phyloP scores from a whole-genome alignment of 2,329 filamentous ascomycete genomes.

The Dactylella cylindrospora region DNA sequence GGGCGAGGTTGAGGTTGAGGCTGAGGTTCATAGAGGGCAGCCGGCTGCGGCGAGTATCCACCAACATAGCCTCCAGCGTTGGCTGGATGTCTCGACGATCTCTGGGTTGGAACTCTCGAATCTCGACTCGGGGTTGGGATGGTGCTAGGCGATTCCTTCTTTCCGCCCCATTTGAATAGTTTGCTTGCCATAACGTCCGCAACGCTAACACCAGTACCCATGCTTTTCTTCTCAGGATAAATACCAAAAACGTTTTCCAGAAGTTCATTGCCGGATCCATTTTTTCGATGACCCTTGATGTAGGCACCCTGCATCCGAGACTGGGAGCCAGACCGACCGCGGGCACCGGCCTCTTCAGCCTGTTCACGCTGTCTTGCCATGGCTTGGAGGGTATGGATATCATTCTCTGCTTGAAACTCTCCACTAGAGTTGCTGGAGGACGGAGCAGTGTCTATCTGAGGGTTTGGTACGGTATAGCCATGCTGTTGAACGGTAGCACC shows the following conservation, averaged over 20 bases:
- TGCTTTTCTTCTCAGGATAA: slow-evolving; percentile 43
- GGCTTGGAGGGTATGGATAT: slow-evolving; percentile 21
- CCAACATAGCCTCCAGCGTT: slow-evolving; percentile 29
- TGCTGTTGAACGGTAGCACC: slow-evolving; percentile 1
- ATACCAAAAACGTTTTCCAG: slow-evolving; percentile 42
- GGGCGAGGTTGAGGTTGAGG: slow-evolving; percentile 18
- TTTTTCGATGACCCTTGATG: slow-evolving; percentile 23
- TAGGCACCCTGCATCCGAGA: slow-evolving; percentile 28
- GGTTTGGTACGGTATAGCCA: slow-evolving; percentile 5
- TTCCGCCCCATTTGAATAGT: slow-evolving; percentile 43
- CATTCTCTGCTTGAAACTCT: slow-evolving; percentile 26
- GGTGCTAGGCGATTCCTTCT: slow-evolving; percentile 36
- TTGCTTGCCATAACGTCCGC: slow-evolving; percentile 42
- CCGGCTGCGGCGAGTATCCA: slow-evolving; percentile 12
- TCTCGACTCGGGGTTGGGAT: slow-evolving; percentile 36
- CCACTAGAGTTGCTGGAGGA: slow-evolving; percentile 38
- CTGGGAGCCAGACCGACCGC: slow-evolving; percentile 37
- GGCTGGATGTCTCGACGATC: slow-evolving; percentile 20
- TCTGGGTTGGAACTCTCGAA: neutral
- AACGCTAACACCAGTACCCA: slow-evolving; percentile 39
- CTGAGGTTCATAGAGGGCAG: slow-evolving; percentile 6
- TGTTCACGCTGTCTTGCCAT: slow-evolving; percentile 30
- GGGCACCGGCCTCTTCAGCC: slow-evolving; percentile 10
- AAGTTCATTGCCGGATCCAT: slow-evolving; percentile 25
- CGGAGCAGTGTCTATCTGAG: slow-evolving; percentile 17